Evolutionary conservation across 352 stramenopile genomes (phyloP).

Genomic region (Pythium aristosporum): DNA sequence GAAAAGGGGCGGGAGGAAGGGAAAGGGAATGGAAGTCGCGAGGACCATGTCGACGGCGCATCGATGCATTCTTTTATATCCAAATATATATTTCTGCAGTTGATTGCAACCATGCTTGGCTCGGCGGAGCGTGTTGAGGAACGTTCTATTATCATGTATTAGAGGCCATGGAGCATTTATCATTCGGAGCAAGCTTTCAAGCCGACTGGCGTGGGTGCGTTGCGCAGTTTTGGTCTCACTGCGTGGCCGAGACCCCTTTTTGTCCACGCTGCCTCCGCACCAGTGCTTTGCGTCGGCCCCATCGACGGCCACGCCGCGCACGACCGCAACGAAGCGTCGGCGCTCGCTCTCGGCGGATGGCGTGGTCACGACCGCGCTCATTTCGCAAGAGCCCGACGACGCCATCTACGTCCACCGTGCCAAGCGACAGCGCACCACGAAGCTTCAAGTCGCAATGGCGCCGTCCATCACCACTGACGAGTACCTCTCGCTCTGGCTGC

Average conservation of each 20-base stretch:
- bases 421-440: conserved; percentile 9
- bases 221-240: conserved; percentile 25
- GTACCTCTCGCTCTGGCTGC: not conserved
- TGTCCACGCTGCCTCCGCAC: conserved; percentile 15
- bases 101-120: not conserved
- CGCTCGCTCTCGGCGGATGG: not conserved
- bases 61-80: conserved; percentile 7
- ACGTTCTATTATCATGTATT: not conserved
- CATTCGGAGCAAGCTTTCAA: not conserved
- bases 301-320: not conserved
- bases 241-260: not conserved
- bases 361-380: conserved; percentile 6
- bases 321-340: conserved; percentile 21
- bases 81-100: conserved; percentile 3
- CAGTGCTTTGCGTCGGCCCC: conserved; percentile 21
- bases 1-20: not conserved
- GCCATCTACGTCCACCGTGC: not conserved
- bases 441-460: not conserved
- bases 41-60: not conserved
- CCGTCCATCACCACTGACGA: conserved; percentile 5
- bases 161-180: not conserved
- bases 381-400: conserved; percentile 6
- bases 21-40: not conserved
- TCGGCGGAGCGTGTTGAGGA: not conserved
- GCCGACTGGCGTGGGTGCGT: not conserved